phyloP scores from a whole-genome alignment of 2,329 filamentous ascomycete genomes.

The Phialophora verrucosa region DNA sequence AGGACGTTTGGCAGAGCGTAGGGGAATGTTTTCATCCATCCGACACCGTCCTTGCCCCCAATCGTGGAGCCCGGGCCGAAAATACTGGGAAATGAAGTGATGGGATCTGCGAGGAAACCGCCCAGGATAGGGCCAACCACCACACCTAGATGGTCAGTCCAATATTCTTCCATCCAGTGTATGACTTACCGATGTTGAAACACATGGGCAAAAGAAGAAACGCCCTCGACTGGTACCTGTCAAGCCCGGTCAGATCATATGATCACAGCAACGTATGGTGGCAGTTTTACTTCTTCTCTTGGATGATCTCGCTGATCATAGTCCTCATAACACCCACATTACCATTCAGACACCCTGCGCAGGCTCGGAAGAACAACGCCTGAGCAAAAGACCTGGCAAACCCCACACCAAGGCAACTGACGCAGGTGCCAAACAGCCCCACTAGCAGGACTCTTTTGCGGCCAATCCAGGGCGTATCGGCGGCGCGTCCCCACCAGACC shows the following conservation, averaged over 20 bases:
- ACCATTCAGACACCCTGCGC: constrained; percentile 73
- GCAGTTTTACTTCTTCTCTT: constrained; percentile 65
- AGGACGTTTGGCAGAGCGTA: constrained; percentile 73
- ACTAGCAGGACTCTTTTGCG: constrained; percentile 80
- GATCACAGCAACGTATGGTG: constrained; percentile 50
- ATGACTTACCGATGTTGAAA: constrained; percentile 65
- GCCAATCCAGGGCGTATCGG: constrained; percentile 68
- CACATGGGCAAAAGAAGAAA: constrained; percentile 70
- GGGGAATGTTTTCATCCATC: constrained; percentile 69
- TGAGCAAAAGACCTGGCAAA: constrained; percentile 67
- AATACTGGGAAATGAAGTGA: constrained; percentile 63
- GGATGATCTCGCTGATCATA: constrained; percentile 74
- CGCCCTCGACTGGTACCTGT: constrained; percentile 56
- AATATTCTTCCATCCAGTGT: background rate
- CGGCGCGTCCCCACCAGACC: constrained; percentile 78
- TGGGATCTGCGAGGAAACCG: constrained; percentile 71
- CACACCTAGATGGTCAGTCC: constrained; percentile 40
- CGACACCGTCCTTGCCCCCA: constrained; percentile 62
- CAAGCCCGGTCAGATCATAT: constrained; percentile 42
- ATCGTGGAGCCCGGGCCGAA: constrained; percentile 67
- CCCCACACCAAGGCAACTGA: constrained; percentile 71
- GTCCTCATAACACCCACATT: constrained; percentile 77
- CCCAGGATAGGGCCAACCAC: constrained; percentile 59
- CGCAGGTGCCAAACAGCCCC: constrained; percentile 71
- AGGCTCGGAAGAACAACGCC: constrained; percentile 68